Evolutionary conservation across 2,329 filamentous ascomycete genomes (phyloP).

Genomic region (Neofusicoccum kwambonambiense): DNA sequence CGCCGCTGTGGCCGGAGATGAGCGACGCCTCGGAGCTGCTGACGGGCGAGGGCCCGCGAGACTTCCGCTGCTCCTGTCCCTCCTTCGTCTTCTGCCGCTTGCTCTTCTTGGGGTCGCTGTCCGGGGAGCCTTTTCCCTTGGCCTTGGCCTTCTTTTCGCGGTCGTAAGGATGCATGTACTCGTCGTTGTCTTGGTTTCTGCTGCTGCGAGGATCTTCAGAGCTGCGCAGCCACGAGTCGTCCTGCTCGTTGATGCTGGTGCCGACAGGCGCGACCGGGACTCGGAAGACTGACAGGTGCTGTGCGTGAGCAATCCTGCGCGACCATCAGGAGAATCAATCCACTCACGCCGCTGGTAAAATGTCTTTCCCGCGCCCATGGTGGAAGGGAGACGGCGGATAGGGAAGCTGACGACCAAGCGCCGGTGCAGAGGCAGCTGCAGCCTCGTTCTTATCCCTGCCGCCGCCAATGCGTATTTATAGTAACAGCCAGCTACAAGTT

Average conservation of each 20-base stretch:
- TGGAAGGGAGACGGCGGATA: background rate
- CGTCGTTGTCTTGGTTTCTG: background rate
- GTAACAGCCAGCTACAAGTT: too few species aligned
- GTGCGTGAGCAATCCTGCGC: background rate
- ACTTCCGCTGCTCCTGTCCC: too few species aligned
- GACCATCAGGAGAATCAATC: too few species aligned
- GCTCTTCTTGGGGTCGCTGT: too few species aligned
- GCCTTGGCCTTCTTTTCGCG: background rate
- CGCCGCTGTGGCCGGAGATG: too few species aligned
- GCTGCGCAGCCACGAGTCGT: background rate
- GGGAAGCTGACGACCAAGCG: background rate
- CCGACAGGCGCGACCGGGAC: background rate
- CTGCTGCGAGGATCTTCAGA: background rate
- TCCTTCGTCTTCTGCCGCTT: too few species aligned
- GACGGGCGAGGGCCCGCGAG: too few species aligned
- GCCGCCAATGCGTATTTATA: too few species aligned
- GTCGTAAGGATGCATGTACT: constrained; percentile 1
- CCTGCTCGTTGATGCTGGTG: constrained; percentile 3
- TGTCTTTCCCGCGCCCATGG: background rate
- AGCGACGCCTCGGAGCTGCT: too few species aligned
- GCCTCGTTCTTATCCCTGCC: too few species aligned
- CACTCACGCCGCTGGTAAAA: background rate
- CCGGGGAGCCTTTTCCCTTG: too few species aligned
- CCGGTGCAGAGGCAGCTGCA: background rate
- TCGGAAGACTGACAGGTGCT: background rate